Conservation (phyloP, 345 rosid genomes). For the Hirschfeldia incana region DNA sequence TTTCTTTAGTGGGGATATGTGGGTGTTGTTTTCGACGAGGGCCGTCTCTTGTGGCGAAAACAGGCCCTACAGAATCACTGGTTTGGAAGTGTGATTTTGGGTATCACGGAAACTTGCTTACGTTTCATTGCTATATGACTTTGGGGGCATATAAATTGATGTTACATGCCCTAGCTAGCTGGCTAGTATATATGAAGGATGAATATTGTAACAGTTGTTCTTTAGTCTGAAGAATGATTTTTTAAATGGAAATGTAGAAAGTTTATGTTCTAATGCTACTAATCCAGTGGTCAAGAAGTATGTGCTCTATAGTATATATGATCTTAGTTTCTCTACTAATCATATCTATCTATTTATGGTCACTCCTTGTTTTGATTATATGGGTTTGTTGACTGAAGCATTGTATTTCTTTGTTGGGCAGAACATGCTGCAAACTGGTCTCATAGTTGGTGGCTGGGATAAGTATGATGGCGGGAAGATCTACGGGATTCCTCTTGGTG, state of each 20-base stretch:
- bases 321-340: too few relatives aligned
- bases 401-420: constrained; percentile 34
- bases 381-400: not conserved
- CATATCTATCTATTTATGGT: not conserved
- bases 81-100: not conserved
- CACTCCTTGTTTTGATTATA: too few relatives aligned
- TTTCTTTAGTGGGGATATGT: not conserved
- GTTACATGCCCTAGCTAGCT: constrained; percentile 4
- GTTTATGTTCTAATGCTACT: not conserved
- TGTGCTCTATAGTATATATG: not conserved
- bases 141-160: not conserved
- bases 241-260: not conserved
- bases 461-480: constrained; percentile 95
- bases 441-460: constrained; percentile 98
- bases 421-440: constrained; percentile 88
- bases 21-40: not conserved
- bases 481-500: constrained; percentile 95
- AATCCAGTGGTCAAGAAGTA: not conserved
- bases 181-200: not conserved
- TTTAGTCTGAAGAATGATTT: not conserved
- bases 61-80: not conserved
- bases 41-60: not conserved
- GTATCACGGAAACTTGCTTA: not conserved
- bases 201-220: not conserved
- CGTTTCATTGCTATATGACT: not conserved